Evolutionary conservation across 768 basidiomycete genomes (phyloP).

Genomic region (Amanita fuliginea): DNA sequence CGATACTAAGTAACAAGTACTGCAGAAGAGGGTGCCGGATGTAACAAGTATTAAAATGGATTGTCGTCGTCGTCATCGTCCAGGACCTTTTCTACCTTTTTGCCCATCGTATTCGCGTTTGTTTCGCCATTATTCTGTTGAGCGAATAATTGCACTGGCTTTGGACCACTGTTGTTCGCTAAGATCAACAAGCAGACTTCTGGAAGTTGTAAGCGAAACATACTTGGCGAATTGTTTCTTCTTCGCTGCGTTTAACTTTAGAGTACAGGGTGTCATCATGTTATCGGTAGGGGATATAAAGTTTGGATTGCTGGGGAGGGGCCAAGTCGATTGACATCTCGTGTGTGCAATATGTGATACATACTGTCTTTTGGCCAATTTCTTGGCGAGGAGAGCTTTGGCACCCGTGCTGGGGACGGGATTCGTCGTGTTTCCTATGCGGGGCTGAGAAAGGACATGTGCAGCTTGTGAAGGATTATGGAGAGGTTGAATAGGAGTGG

Average conservation of each 20-base stretch:
- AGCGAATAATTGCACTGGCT: conserved; percentile 53
- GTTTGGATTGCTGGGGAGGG: conserved; percentile 61
- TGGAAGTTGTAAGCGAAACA: conserved; percentile 16
- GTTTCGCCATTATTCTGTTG: conserved; percentile 29
- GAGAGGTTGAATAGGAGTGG: conserved; percentile 63
- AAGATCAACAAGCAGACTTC: conserved; percentile 1
- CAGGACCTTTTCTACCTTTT: conserved; percentile 24
- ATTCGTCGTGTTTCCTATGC: conserved; percentile 55
- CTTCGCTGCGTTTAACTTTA: conserved; percentile 84
- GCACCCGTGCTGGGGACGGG: conserved; percentile 69
- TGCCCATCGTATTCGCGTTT: conserved; percentile 16
- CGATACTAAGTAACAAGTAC: neutral
- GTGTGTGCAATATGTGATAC: conserved; percentile 20
- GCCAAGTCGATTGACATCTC: neutral
- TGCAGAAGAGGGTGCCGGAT: conserved; percentile 1
- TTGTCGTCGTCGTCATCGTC: conserved; percentile 72
- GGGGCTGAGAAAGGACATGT: conserved; percentile 68
- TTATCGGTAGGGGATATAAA: conserved; percentile 93
- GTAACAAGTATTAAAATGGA: conserved; percentile 41
- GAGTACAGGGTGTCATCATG: conserved; percentile 86
- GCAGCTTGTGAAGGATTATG: conserved; percentile 81
- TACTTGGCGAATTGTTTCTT: conserved; percentile 93
- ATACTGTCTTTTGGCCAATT: conserved; percentile 81
- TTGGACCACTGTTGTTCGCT: conserved; percentile 35
- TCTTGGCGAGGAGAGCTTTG: conserved; percentile 89